phyloP scores from a whole-genome alignment of 2,329 filamentous ascomycete species.

The Colletotrichum nymphaeae region DNA sequence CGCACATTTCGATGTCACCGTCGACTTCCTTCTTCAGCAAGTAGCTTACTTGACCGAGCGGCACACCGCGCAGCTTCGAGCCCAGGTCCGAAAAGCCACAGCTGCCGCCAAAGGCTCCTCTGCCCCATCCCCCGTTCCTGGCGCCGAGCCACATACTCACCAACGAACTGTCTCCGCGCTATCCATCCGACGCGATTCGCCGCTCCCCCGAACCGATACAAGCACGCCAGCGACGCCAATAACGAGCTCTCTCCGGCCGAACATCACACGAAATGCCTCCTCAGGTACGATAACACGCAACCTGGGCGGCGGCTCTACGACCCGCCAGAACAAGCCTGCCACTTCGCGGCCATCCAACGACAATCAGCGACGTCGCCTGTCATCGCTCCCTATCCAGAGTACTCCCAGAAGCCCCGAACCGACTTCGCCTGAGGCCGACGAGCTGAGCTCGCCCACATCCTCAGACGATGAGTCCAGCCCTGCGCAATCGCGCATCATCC shows the following conservation, averaged over 20 bases:
- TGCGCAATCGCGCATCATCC: conserved; percentile 70
- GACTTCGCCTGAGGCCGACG: conserved; percentile 49
- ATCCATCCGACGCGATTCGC: conserved; percentile 69
- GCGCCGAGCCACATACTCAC: conserved; percentile 54
- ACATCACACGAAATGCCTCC: conserved; percentile 60
- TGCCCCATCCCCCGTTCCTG: conserved; percentile 67
- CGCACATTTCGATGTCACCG: conserved; percentile 82
- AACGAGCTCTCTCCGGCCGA: conserved; percentile 56
- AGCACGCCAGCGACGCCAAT: conserved; percentile 56
- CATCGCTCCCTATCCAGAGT: conserved; percentile 56
- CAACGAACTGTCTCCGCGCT: conserved; percentile 63
- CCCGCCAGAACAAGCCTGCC: conserved; percentile 41
- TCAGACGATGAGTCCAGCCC: conserved; percentile 63
- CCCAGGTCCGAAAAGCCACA: conserved; percentile 84
- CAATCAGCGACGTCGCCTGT: conserved; percentile 54
- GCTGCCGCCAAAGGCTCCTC: conserved; percentile 67
- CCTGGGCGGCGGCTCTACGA: conserved; percentile 45
- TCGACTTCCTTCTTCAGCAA: conserved; percentile 91
- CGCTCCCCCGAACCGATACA: conserved; percentile 60
- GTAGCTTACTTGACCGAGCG: conserved; percentile 94
- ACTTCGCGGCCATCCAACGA: conserved; percentile 39
- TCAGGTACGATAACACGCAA: conserved; percentile 51
- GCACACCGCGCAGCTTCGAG: conserved; percentile 88
- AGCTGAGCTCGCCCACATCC: conserved; percentile 52
- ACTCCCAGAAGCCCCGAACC: conserved; percentile 37